phyloP scores from a whole-genome alignment of 225 moss, liverwort and hornwort species.

The Pseudoscleropodium purum region DNA sequence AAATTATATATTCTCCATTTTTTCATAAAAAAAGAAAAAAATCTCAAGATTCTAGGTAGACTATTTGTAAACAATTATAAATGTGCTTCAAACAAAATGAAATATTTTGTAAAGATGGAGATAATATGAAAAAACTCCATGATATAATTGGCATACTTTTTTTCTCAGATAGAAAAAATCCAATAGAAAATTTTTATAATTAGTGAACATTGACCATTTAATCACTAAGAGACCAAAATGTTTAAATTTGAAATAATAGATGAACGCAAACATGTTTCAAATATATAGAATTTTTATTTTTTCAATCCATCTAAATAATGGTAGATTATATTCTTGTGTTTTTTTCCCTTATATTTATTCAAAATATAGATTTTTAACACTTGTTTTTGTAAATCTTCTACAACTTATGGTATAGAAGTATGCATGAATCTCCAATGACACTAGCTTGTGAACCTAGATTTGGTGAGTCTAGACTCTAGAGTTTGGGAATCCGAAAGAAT shows the following conservation, averaged over 20 bases:
- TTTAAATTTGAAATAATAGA: neutral
- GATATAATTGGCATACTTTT: neutral
- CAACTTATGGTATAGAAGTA: accelerated
- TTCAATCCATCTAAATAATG: no score
- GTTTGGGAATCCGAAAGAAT: no score
- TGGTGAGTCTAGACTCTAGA: no score
- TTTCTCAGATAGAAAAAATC: no score
- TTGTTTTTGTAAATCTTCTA: neutral
- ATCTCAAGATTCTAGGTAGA: neutral
- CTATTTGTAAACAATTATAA: neutral
- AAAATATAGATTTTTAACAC: neutral
- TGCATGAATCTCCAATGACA: accelerated
- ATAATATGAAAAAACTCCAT: neutral
- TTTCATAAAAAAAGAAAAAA: neutral
- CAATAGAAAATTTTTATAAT: no score
- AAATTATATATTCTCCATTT: neutral
- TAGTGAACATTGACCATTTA: no score
- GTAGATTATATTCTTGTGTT: no score
- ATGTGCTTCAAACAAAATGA: neutral
- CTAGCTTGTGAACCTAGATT: no score
- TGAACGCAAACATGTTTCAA: no score
- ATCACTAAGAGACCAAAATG: no score
- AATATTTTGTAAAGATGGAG: neutral
- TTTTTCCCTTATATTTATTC: neutral
- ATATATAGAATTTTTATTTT: no score